A percentile compares a stretch with the other conserved stretches of the same genome.
Evolutionary conservation across 2,329 filamentous ascomycete genomes (phyloP).

Genomic region (Volutella citrinella): DNA sequence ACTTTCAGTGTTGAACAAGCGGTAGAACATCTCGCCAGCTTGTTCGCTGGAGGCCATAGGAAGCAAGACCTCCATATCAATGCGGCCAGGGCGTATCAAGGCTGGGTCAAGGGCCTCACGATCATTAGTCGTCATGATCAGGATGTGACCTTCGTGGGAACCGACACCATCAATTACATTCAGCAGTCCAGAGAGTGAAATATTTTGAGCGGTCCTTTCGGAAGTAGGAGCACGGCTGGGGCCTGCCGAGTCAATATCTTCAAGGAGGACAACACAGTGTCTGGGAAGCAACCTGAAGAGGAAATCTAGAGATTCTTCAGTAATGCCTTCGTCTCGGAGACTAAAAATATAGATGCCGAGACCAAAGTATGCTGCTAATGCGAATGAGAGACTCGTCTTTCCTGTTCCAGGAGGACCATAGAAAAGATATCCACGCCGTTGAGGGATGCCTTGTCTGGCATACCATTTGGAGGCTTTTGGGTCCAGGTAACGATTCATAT

Average conservation of each 20-base stretch:
- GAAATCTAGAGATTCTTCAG: slow-evolving; percentile 56
- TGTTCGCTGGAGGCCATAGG: slow-evolving; percentile 55
- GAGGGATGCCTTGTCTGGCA: slow-evolving; percentile 69
- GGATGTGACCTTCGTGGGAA: slow-evolving; percentile 72
- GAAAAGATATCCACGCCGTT: slow-evolving; percentile 75
- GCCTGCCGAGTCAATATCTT: slow-evolving; percentile 68
- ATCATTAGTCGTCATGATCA: slow-evolving; percentile 81
- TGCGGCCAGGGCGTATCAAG: slow-evolving; percentile 68
- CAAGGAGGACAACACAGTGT: slow-evolving; percentile 63
- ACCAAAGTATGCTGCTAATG: slow-evolving; percentile 62
- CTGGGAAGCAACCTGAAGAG: slow-evolving; percentile 61
- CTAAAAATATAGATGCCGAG: slow-evolving; percentile 64
- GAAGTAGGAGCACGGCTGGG: slow-evolving; percentile 42
- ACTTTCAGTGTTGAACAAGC: slow-evolving; percentile 54
- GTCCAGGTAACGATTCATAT: slow-evolving; percentile 77
- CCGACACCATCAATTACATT: slow-evolving; percentile 84
- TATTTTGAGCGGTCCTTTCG: slow-evolving; percentile 37
- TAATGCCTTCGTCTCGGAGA: slow-evolving; percentile 54
- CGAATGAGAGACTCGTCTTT: slow-evolving; percentile 67
- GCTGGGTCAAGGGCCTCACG: slow-evolving; percentile 71
- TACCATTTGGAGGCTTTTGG: slow-evolving; percentile 71
- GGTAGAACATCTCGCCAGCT: slow-evolving; percentile 55
- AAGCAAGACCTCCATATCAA: slow-evolving; percentile 69
- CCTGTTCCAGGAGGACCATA: slow-evolving; percentile 73
- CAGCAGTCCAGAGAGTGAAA: slow-evolving; percentile 74